Evolutionary conservation across 768 basidiomycete genomes (phyloP).

Genomic region (Myochromella boudieri): DNA sequence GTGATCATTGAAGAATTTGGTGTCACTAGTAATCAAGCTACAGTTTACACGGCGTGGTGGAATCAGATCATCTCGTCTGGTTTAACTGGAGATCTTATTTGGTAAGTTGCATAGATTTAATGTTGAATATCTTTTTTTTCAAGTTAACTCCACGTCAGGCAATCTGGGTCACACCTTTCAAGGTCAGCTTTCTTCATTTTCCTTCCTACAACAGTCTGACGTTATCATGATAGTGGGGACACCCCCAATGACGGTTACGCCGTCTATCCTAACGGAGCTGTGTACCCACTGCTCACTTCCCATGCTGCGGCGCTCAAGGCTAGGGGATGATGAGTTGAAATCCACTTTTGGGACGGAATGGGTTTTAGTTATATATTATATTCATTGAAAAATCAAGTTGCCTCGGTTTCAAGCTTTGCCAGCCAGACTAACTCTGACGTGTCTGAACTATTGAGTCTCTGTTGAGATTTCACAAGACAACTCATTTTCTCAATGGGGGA

Average conservation of each 20-base stretch:
- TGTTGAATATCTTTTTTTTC: not conserved
- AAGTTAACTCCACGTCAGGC: constrained; percentile 20
- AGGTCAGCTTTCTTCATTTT: constrained; percentile 19
- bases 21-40: constrained; percentile 45
- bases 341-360: too few species aligned
- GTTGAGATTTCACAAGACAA: too few species aligned
- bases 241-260: constrained; percentile 56
- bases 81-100: constrained; percentile 62
- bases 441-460: too few species aligned
- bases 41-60: constrained; percentile 56
- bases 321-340: constrained; percentile 28
- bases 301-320: constrained; percentile 49
- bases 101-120: constrained; percentile 41
- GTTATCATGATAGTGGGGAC: constrained; percentile 29
- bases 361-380: too few species aligned
- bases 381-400: too few species aligned
- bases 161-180: constrained; percentile 35
- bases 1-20: constrained; percentile 70
- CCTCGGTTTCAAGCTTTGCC: too few species aligned
- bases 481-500: too few species aligned
- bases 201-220: too few species aligned
- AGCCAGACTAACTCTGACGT: too few species aligned
- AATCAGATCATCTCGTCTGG: constrained; percentile 49
- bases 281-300: constrained; percentile 39
- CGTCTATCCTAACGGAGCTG: constrained; percentile 45